Conservation (phyloP, 1,284 basidiomycete species). For the Takashimella tepidaria region DNA sequence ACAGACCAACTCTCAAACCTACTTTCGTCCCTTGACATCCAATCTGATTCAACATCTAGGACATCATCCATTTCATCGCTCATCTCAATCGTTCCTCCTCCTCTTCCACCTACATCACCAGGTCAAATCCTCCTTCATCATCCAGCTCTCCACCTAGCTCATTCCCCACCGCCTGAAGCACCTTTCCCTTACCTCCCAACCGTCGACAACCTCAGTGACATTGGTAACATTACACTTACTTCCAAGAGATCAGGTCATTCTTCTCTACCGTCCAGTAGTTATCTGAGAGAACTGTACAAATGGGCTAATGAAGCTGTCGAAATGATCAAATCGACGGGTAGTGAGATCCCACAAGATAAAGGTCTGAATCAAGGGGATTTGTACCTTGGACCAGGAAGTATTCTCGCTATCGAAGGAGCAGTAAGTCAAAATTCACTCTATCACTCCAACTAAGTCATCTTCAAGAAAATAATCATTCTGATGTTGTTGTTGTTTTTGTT, state of each 20-base stretch:
- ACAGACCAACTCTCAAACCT: constrained; percentile 30
- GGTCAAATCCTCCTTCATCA: constrained; percentile 39
- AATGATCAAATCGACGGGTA: constrained; percentile 60
- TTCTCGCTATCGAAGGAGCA: constrained; percentile 40
- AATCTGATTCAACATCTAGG: constrained; percentile 1
- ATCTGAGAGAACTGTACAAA: constrained; percentile 39
- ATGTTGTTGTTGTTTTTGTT: constrained; percentile 68
- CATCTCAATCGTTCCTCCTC: constrained; percentile 26
- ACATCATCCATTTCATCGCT: constrained; percentile 17
- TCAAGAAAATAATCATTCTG: neutral
- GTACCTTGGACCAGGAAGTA: constrained; percentile 61
- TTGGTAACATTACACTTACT: neutral
- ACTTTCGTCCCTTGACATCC: constrained; percentile 32
- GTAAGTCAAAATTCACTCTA: constrained; percentile 28
- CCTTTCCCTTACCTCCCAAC: constrained; percentile 25
- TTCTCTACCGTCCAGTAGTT: constrained; percentile 25
- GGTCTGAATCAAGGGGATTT: constrained; percentile 67
- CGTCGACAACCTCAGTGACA: constrained; percentile 12
- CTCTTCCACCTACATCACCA: constrained; percentile 18
- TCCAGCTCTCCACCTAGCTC: constrained; percentile 41
- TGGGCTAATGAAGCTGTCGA: constrained; percentile 64
- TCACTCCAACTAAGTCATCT: neutral
- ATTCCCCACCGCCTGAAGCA: constrained; percentile 36
- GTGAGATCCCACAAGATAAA: constrained; percentile 70
- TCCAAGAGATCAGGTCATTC: constrained; percentile 6